Percentiles rank a stretch among this genome's conserved stretches.
These are phyloP conservation scores for Diaporthe vexans DNA, from an alignment of 2,329 filamentous ascomycete genomes.

Conservation along the genomic window DNA sequence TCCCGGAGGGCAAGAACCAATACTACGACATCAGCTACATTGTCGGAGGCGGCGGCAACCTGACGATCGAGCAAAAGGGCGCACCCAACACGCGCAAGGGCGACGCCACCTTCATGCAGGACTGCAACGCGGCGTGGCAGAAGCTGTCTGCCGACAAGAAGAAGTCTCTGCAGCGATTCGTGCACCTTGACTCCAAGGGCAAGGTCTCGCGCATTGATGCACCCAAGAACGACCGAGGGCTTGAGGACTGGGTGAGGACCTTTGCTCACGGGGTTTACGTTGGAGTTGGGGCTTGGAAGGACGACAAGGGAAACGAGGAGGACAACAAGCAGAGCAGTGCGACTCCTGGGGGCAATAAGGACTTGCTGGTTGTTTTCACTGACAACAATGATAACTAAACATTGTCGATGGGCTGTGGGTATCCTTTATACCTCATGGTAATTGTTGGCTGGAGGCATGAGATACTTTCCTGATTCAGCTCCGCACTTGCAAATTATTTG, in stretches of 20 bases:
- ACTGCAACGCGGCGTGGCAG: slow-evolving; percentile 52
- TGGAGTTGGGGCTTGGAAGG: slow-evolving; percentile 34
- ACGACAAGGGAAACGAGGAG: slow-evolving; percentile 13
- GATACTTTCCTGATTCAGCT: too few relatives aligned
- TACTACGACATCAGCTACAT: slow-evolving; percentile 53
- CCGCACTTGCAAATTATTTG: too few relatives aligned
- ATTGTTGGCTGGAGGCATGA: too few relatives aligned
- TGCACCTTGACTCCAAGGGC: slow-evolving; percentile 32
- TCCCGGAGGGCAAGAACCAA: slow-evolving; percentile 47
- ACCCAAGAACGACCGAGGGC: slow-evolving; percentile 31
- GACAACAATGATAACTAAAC: slow-evolving; percentile 26
- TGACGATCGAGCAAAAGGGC: slow-evolving; percentile 55
- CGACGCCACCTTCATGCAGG: slow-evolving; percentile 56
- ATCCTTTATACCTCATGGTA: neutral
- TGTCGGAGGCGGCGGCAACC: slow-evolving; percentile 55
- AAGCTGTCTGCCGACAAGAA: slow-evolving; percentile 41
- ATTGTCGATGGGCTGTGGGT: slow-evolving; percentile 56
- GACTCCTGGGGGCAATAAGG: slow-evolving; percentile 24
- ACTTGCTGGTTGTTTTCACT: slow-evolving; percentile 31
- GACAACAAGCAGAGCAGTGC: slow-evolving; percentile 35
- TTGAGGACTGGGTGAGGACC: slow-evolving; percentile 36
- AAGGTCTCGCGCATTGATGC: slow-evolving; percentile 30
- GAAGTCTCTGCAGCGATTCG: slow-evolving; percentile 27
- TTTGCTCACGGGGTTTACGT: slow-evolving; percentile 36
- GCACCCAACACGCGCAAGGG: slow-evolving; percentile 54